A percentile compares a stretch with the other conserved stretches of the same genome.
Conservation (phyloP, 192 early-diverging fungal genomes). For the Rhizophagus sp. region DNA sequence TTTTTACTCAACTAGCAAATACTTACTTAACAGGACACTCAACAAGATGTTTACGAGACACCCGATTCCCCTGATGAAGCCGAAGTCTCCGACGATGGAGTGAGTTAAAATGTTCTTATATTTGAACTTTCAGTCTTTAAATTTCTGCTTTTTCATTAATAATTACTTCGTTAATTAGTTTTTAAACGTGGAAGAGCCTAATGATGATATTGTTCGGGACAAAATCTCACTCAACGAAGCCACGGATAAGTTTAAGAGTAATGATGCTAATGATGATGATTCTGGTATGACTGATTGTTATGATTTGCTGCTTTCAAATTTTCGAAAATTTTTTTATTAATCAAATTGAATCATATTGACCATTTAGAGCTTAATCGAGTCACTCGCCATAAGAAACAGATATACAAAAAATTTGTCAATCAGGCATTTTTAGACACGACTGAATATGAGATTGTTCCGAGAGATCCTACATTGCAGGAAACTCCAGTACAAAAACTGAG, state of each 20-base stretch:
- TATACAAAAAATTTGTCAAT: conserved; percentile 58
- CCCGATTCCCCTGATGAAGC: conserved; percentile 51
- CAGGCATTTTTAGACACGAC: conserved; percentile 51
- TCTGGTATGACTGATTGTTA: conserved; percentile 42
- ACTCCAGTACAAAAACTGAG: conserved; percentile 74
- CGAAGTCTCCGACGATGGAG: conserved; percentile 27
- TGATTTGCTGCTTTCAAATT: not conserved
- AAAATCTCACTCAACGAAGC: conserved; percentile 59
- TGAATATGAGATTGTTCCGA: conserved; percentile 58
- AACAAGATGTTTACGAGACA: conserved; percentile 89
- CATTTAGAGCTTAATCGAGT: conserved; percentile 46
- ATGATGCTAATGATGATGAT: conserved; percentile 49
- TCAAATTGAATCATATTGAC: not conserved
- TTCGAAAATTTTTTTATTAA: too few relatives aligned
- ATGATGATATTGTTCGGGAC: conserved; percentile 58
- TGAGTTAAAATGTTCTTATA: not conserved
- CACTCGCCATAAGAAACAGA: conserved; percentile 58
- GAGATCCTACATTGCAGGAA: conserved; percentile 57
- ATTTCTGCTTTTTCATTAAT: not conserved
- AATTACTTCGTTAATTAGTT: conserved; percentile 23
- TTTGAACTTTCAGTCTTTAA: not conserved
- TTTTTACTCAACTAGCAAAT: not conserved
- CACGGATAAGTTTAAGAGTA: conserved; percentile 55
- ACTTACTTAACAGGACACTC: conserved; percentile 52
- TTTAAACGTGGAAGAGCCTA: conserved; percentile 55